A percentile compares a stretch with the other conserved stretches of the same genome.
Evolutionary conservation across 2,329 filamentous ascomycete species (phyloP).

Genomic region (Dothiorella sarmentorum): DNA sequence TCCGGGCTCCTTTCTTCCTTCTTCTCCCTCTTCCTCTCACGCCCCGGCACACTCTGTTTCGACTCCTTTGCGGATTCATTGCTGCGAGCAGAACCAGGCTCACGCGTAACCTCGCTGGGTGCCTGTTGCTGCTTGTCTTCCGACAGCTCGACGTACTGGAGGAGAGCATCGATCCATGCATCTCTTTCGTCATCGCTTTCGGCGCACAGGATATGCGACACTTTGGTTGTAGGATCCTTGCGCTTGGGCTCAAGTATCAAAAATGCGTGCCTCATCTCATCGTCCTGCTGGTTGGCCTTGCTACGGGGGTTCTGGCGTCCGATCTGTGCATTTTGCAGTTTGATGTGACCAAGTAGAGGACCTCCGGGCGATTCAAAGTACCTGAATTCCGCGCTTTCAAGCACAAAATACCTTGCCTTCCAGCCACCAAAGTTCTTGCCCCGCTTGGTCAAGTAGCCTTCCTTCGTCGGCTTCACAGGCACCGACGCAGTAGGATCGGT

Average conservation of each 20-base stretch:
- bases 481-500: slow-evolving; percentile 40
- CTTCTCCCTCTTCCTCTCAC: slow-evolving; percentile 3
- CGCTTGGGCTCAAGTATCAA: slow-evolving; percentile 92
- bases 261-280: slow-evolving; percentile 96
- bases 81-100: slow-evolving; percentile 23
- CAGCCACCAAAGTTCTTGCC: slow-evolving; percentile 99
- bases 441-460: slow-evolving; percentile 90
- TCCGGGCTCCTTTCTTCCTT: slow-evolving; percentile 5
- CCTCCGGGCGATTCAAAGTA: slow-evolving; percentile 93
- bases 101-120: slow-evolving; percentile 43
- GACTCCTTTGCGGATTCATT: slow-evolving; percentile 40
- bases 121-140: slow-evolving; percentile 44
- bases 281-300: slow-evolving; percentile 63
- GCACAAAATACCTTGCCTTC: slow-evolving; percentile 77
- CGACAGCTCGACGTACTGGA: slow-evolving; percentile 81
- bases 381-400: slow-evolving; percentile 69
- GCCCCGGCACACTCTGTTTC: slow-evolving; percentile 24
- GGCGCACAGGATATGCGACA: slow-evolving; percentile 91
- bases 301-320: slow-evolving; percentile 67
- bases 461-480: slow-evolving; percentile 65
- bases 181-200: slow-evolving; percentile 93
- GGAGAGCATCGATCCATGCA: slow-evolving; percentile 83
- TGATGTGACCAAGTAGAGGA: slow-evolving; percentile 88
- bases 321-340: slow-evolving; percentile 85
- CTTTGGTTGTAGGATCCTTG: slow-evolving; percentile 83